Conservation (phyloP, 495 filamentous ascomycete species). For the Aspergillus cavernicola region DNA sequence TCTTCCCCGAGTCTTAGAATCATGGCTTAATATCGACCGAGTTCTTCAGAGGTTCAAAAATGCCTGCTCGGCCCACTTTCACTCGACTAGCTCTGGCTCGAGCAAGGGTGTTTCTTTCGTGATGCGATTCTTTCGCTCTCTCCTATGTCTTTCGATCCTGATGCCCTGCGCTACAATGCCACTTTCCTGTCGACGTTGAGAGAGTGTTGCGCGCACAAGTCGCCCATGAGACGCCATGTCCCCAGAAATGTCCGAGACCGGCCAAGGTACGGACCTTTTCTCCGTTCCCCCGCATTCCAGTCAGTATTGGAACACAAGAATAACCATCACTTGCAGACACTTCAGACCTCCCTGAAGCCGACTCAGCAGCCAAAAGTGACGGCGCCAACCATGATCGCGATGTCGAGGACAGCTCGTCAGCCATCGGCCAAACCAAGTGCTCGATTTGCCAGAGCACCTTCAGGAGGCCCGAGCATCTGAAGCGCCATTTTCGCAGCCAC, state of each 20-base stretch:
- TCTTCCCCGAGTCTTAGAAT: neutral
- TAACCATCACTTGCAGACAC: slow-evolving; percentile 5
- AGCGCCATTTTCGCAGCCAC: slow-evolving; percentile 67
- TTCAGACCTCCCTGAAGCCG: slow-evolving; percentile 18
- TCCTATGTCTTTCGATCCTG: neutral
- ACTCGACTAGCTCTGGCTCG: neutral
- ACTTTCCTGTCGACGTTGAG: slow-evolving; percentile 6
- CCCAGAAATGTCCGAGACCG: slow-evolving; percentile 27
- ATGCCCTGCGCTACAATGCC: slow-evolving; percentile 18
- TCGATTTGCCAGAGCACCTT: slow-evolving; percentile 55
- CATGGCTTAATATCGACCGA: slow-evolving; percentile 1
- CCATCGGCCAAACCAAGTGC: slow-evolving; percentile 37
- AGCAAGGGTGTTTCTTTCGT: slow-evolving; percentile 14
- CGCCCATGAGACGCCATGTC: slow-evolving; percentile 32
- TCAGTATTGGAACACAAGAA: neutral
- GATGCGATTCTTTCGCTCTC: slow-evolving; percentile 1
- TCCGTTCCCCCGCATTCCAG: slow-evolving; percentile 6
- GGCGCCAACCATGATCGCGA: slow-evolving; percentile 21
- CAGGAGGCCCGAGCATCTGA: slow-evolving; percentile 66
- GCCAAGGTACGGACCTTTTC: slow-evolving; percentile 18
- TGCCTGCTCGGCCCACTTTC: slow-evolving; percentile 13
- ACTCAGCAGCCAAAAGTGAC: slow-evolving; percentile 10
- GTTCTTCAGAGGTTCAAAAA: neutral
- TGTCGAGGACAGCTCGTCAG: slow-evolving; percentile 13
- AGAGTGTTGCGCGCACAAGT: slow-evolving; percentile 12